Base-by-base conservation (phyloP, 139 green algal species). In the Closterium sp. region DNA sequence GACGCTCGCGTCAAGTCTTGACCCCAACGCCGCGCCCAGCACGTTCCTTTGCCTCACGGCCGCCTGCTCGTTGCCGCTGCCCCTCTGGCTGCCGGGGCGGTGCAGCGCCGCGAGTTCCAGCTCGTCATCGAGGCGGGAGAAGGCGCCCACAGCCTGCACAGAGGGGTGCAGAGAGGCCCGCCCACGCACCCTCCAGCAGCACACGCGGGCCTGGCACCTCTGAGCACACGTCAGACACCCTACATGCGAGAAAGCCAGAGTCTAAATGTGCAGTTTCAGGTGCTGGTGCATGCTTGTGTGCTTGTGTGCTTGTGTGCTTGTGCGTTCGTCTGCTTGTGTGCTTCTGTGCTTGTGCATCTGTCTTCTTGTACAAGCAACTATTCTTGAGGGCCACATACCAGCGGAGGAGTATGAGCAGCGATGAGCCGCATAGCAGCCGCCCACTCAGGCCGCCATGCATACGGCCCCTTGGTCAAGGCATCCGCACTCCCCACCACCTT, bases 51-150 rank as follows among this genome's bases (percentile, higher is more conserved):
- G 91, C 24, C 31, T 5, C 9, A 7, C 27, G 10, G 91, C 91
- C 7, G 91, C 91, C 24, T 91, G 31, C 87, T 93, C 87, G n/a
- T 50, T 93, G 50, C 24, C 91, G n/a, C 88, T 93, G 87, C 91
- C 87, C 28, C 87, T 86, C 24, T 89, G 38, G 27, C 88, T 93
- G 31, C 91, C 91, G 27, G 91, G 62, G 28, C 45, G 45, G 91
- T 92, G 87, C n/a, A 93, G 91, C n/a, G 91, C n/a, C 2, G 31
- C 45, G 24, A 93, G 88, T 42, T 93, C 91, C 6, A 88, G 42
- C 24, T 93, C 90, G 22, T 93, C 91, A 22, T 93, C 91, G 1
- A 89, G 29, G 88, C 88, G 31, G 1, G 31, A 88, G 89, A 79
- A 79, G 17, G 62, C 62, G 2, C 62, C 62, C 17, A 79, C 62